Evolutionary conservation across 2,329 filamentous ascomycete genomes (phyloP).

Genomic region (Aspergillus persii): DNA sequence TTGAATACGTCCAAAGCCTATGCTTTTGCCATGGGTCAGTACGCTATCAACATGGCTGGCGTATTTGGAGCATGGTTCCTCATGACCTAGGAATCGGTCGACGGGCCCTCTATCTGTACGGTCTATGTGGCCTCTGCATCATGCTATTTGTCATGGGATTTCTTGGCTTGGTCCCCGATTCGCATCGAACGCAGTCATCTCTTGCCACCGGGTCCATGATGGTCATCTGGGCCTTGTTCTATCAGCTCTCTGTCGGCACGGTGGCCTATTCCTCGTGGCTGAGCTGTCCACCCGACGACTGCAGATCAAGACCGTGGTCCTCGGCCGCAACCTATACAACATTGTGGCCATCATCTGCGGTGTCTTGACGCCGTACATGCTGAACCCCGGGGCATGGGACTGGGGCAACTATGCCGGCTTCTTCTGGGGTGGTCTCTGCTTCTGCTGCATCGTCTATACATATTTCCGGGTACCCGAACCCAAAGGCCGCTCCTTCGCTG

Average conservation of each 20-base stretch:
- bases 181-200: constrained; percentile 59
- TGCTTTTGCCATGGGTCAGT: constrained; percentile 58
- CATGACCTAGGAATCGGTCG: constrained; percentile 75
- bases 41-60: constrained; percentile 71
- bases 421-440: constrained; percentile 82
- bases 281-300: constrained; percentile 80
- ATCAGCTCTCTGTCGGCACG: constrained; percentile 83
- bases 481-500: constrained; percentile 75
- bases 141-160: constrained; percentile 86
- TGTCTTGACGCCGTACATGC: constrained; percentile 86
- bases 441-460: constrained; percentile 75
- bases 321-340: constrained; percentile 79
- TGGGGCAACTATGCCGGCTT: constrained; percentile 87
- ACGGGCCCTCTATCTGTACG: constrained; percentile 71
- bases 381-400: constrained; percentile 82
- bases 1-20: constrained; percentile 51
- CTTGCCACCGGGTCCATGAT: constrained; percentile 83
- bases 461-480: constrained; percentile 82
- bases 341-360: constrained; percentile 77
- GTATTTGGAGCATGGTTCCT: constrained; percentile 79
- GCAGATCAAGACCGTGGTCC: constrained; percentile 87
- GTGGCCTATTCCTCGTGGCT: constrained; percentile 87
- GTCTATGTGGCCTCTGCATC: constrained; percentile 67
- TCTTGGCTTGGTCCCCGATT: constrained; percentile 67
- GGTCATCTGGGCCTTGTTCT: constrained; percentile 76